Base-by-base conservation (phyloP, 306 rosid genomes). In the Cicer yamashitae region DNA sequence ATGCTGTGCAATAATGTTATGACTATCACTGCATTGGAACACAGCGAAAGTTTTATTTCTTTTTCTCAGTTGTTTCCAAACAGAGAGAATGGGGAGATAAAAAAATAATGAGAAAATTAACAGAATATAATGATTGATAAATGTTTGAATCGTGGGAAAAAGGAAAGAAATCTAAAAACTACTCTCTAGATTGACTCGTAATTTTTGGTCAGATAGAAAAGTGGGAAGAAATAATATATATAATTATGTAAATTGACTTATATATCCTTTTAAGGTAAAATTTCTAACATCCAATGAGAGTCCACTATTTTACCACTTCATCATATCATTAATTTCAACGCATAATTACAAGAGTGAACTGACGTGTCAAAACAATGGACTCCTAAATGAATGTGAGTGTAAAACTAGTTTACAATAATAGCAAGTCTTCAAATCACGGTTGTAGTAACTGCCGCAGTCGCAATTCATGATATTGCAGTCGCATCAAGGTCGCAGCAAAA, bases 21-120 rank as follows among this genome's bases (percentile, higher is more conserved):
- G 96, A 72, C 87, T 87, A 81, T 83, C 96, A 57, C 98, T 91
- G 85, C 77, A 85, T 69, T 57, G 71, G 47, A 80, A 75, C 6
- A 66, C 46, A 66, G 4, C 5, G 57, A 74, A 56, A 41, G 45
- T 53, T 72, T 30, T 82, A 59, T 38, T 71, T 63, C 37, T 50
- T 44, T 74, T n/a, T 44, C 7, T 39, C 20, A 0, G 45, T n/a
- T 62, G 14, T 25, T 62, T 62, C 7, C 1, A 14, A 12, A 22
- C 13, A 39, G 47, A 3, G 46, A 60, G 67, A 60, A 60, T 60
- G 43, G 18, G 44, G 37, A 60, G 46, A 37, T 7, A 25, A 0
- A 10, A 61, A 61, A 38, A n/a, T 38, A 7, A 61, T 0, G 46
- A 37, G 12, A 38, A 37, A 30, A 34, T 30, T 10, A 59, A 25